Evolutionary conservation across 2,329 filamentous ascomycete genomes (phyloP).

Genomic region (Nakataea oryzae): DNA sequence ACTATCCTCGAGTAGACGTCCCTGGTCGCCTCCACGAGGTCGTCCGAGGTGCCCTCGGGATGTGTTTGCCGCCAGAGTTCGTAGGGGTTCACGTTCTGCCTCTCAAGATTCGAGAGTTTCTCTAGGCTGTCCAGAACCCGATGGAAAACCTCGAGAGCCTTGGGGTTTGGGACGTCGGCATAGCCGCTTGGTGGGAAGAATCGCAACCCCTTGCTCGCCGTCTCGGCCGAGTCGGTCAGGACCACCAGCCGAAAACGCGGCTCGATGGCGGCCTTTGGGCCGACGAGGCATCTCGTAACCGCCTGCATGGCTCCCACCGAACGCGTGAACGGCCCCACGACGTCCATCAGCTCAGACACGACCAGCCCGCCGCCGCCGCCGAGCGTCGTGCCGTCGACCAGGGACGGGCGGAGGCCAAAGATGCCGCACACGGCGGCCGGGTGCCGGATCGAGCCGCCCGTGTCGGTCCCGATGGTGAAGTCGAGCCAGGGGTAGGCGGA

Average conservation of each 20-base stretch:
- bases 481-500: conserved; percentile 34
- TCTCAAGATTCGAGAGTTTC: background rate
- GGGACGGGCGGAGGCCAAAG: conserved; percentile 20
- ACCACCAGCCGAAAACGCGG: background rate
- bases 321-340: background rate
- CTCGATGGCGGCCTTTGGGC: background rate
- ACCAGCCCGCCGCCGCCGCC: background rate
- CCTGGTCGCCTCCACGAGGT: background rate
- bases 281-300: background rate
- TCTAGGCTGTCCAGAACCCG: background rate
- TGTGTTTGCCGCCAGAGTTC: background rate
- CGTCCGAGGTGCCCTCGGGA: background rate
- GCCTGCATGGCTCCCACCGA: background rate
- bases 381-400: background rate
- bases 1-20: background rate
- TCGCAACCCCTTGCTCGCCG: background rate
- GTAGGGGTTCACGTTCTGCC: background rate
- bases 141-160: background rate
- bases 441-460: conserved; percentile 7
- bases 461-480: conserved; percentile 30
- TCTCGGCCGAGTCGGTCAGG: background rate
- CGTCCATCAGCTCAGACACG: background rate
- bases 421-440: conserved; percentile 21
- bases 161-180: background rate
- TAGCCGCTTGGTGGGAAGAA: background rate